These are phyloP conservation scores for Linderniella brevidens DNA, from an alignment of 257 asterid species.

Conservation along the genomic window DNA sequence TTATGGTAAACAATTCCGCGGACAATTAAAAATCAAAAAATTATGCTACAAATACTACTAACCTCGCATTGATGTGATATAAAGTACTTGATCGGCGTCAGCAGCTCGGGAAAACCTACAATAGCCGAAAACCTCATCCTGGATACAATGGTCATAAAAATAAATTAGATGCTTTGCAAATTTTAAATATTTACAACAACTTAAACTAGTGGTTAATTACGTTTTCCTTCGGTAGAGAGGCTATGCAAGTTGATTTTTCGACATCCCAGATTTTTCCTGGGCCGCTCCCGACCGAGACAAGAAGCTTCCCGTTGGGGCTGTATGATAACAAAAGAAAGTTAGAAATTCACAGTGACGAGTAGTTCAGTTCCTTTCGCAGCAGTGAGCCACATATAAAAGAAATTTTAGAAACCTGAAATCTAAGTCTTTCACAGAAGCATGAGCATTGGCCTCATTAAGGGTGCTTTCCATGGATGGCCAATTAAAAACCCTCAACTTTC, in stretches of 20 bases:
- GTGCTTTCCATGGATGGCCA: slow-evolving; percentile 81
- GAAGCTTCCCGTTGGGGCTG: slow-evolving; percentile 84
- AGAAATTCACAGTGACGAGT: too few relatives aligned
- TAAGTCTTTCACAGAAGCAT: slow-evolving; percentile 71
- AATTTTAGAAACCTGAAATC: slow-evolving; percentile 55
- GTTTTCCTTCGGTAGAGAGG: slow-evolving; percentile 54
- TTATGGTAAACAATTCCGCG: not conserved
- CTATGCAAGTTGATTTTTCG: slow-evolving; percentile 28
- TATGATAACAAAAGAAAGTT: not conserved
- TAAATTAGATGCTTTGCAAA: too few relatives aligned
- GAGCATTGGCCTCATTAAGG: slow-evolving; percentile 45
- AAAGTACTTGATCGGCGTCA: slow-evolving; percentile 41
- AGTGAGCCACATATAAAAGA: too few relatives aligned
- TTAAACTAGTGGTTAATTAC: slow-evolving; percentile 16
- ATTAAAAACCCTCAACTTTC: slow-evolving; percentile 72
- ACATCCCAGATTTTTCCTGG: slow-evolving; percentile 82
- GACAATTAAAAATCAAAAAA: not conserved
- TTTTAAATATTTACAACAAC: too few relatives aligned
- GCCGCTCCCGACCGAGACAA: slow-evolving; percentile 82
- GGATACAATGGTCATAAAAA: not conserved
- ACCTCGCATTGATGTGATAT: slow-evolving; percentile 53
- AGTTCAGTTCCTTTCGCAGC: too few relatives aligned
- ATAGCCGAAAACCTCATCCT: slow-evolving; percentile 69
- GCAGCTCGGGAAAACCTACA: slow-evolving; percentile 52
- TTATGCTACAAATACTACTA: slow-evolving; percentile 12